A percentile compares a stretch with the other conserved stretches of the same genome.
These are phyloP conservation scores for Pichia manshurica DNA, from an alignment of 805 yeast genomes.

Conservation along the genomic window DNA sequence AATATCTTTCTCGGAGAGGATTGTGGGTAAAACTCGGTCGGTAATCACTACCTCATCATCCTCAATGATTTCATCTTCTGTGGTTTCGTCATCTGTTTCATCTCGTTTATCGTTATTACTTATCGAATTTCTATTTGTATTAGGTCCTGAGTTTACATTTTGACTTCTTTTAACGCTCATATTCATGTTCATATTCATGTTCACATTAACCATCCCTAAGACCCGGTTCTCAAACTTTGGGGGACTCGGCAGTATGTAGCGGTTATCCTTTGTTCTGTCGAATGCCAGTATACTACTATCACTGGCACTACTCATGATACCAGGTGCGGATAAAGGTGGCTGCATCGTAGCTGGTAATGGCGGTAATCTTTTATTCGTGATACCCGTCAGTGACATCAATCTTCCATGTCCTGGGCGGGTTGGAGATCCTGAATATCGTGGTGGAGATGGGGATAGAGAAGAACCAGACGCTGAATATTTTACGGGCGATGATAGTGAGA, in stretches of 20 bases:
- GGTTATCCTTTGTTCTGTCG: not conserved
- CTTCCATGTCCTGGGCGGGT: not conserved
- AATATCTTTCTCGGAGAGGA: not conserved
- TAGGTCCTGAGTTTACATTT: not conserved
- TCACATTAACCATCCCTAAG: not conserved
- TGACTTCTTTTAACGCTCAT: not conserved
- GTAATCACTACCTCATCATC: constrained; percentile 19
- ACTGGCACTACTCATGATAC: not conserved
- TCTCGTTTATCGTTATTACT: not conserved
- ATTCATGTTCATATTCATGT: not conserved
- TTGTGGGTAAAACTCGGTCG: not conserved
- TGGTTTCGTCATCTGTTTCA: constrained; percentile 10
- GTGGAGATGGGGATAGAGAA: constrained; percentile 15
- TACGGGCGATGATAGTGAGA: constrained; percentile 49
- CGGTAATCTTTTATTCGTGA: constrained; percentile 5
- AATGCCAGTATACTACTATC: not conserved
- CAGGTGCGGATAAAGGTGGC: constrained; percentile 11
- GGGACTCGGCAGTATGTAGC: constrained; percentile 1
- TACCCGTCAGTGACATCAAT: constrained; percentile 4
- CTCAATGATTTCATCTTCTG: constrained; percentile 20
- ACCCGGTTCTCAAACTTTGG: constrained; percentile 3
- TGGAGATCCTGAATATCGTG: constrained; percentile 8
- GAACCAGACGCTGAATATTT: constrained; percentile 17
- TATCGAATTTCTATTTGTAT: not conserved
- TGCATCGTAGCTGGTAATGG: constrained; percentile 1